Evolutionary conservation across 768 basidiomycete genomes (phyloP).

Genomic region (Suillus cothurnatus): DNA sequence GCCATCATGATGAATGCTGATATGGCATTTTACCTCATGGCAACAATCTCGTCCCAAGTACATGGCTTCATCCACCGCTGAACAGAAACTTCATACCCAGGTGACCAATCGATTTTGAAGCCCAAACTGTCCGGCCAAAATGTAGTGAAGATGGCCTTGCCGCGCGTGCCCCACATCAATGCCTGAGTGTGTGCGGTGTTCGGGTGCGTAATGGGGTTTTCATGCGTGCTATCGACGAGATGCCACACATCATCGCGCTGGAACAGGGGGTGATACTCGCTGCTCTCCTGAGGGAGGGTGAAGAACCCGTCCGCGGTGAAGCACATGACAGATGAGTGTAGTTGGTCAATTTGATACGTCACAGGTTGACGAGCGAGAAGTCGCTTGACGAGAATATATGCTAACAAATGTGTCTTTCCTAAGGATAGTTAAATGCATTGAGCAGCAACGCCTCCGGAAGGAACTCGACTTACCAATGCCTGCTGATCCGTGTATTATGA

Average conservation of each 20-base stretch:
- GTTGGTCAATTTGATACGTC: not conserved
- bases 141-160: not conserved
- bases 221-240: not conserved
- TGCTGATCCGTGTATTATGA: not conserved
- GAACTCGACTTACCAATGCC: not conserved
- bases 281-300: not conserved
- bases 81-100: conserved; percentile 3
- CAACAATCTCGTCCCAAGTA: not conserved
- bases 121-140: conserved; percentile 2
- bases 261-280: conserved; percentile 2
- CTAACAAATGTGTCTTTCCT: conserved; percentile 2
- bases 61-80: not conserved
- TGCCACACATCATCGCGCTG: conserved; percentile 1
- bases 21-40: not conserved
- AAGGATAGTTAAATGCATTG: not conserved
- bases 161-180: not conserved
- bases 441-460: not conserved
- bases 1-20: not conserved
- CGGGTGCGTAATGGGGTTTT: not conserved
- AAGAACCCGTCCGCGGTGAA: conserved; percentile 1
- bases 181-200: not conserved
- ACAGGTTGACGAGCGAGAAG: conserved; percentile 4
- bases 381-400: not conserved
- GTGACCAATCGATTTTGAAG: not conserved
- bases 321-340: not conserved